Evolutionary conservation across 1,139 yeast species (phyloP).

Genomic region (Magnusiomyces ingens): DNA sequence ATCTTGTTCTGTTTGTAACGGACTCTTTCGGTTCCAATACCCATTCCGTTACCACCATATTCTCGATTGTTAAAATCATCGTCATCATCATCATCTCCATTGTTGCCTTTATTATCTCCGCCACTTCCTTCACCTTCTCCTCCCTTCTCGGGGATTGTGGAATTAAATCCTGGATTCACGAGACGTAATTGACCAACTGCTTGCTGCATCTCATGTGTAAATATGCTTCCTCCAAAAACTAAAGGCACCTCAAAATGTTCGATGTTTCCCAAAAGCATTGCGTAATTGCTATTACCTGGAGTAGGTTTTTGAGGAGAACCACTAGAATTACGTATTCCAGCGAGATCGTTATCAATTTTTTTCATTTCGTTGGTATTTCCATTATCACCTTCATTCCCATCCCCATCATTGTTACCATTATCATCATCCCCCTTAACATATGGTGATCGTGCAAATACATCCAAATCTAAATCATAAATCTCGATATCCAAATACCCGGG

Average conservation of each 20-base stretch:
- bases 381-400: no score
- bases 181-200: slow-evolving; percentile 68
- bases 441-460: slow-evolving; percentile 78
- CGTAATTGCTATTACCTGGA: slow-evolving; percentile 32
- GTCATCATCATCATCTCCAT: slow-evolving; percentile 17
- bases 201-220: slow-evolving; percentile 48
- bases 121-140: slow-evolving; percentile 17
- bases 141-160: slow-evolving; percentile 39
- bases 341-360: no score
- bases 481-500: slow-evolving; percentile 76
- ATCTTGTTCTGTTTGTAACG: no score
- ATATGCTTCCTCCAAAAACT: slow-evolving; percentile 69
- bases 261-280: slow-evolving; percentile 72
- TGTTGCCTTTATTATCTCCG: slow-evolving; percentile 20
- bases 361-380: background rate
- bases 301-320: no score
- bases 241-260: slow-evolving; percentile 63
- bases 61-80: no score
- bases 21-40: slow-evolving; percentile 1
- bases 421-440: slow-evolving; percentile 34
- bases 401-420: slow-evolving; percentile 13
- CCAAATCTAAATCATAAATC: slow-evolving; percentile 64
- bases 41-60: background rate
- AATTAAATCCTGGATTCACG: slow-evolving; percentile 64
- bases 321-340: no score